Conservation (phyloP, 2,329 filamentous ascomycete species). For the Pseudocercospora fuligena region DNA sequence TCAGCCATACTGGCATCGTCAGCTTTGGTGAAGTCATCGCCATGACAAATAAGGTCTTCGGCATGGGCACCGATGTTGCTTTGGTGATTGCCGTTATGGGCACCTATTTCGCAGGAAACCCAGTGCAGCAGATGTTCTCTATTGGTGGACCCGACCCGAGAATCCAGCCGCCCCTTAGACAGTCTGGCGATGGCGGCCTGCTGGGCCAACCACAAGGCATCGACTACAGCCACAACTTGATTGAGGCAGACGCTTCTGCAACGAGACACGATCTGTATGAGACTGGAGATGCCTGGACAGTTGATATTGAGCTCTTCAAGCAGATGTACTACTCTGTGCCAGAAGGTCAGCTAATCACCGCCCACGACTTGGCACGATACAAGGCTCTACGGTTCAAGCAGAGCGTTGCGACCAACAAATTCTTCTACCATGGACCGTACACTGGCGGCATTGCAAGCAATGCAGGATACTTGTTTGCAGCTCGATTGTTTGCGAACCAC, state of each 20-base stretch:
- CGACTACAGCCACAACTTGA: constrained; percentile 4
- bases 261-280: constrained; percentile 15
- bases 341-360: neutral
- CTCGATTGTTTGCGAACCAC: constrained; percentile 6
- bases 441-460: constrained; percentile 6
- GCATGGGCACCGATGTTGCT: constrained; percentile 7
- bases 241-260: constrained; percentile 9
- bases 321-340: constrained; percentile 8
- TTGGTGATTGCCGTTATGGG: neutral
- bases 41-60: neutral
- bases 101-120: constrained; percentile 8
- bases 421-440: constrained; percentile 9
- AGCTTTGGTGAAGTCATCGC: neutral
- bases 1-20: constrained; percentile 9
- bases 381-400: constrained; percentile 1
- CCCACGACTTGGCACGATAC: neutral
- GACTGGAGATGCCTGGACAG: constrained; percentile 1
- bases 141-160: constrained; percentile 11
- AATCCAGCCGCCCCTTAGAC: neutral
- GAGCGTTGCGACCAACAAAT: constrained; percentile 1
- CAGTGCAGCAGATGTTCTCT: constrained; percentile 7
- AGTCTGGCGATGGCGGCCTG: neutral
- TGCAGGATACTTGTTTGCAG: neutral
- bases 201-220: constrained; percentile 13
- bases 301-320: constrained; percentile 8